Evolutionary conservation across 1,284 basidiomycete genomes (phyloP).

Genomic region (Apiotrichum montevideense): DNA sequence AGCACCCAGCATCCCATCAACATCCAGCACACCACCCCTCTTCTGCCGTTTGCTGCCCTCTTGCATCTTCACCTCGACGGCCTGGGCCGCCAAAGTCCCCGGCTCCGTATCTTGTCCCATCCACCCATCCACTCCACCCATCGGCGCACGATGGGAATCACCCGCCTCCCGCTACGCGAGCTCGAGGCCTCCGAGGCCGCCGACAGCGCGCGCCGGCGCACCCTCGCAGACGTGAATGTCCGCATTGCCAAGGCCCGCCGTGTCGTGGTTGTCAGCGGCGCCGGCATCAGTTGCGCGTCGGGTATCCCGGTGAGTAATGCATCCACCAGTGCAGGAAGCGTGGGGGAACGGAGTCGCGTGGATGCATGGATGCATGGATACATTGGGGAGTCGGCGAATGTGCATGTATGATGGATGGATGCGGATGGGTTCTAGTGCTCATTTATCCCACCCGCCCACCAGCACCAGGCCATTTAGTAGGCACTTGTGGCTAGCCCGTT

Average conservation of each 20-base stretch:
- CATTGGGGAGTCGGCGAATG: too few relatives aligned
- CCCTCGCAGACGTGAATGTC: slow-evolving; percentile 62
- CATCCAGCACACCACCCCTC: neutral
- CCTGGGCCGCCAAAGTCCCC: neutral
- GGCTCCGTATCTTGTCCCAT: neutral
- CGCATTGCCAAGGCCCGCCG: slow-evolving; percentile 73
- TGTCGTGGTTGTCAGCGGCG: slow-evolving; percentile 80
- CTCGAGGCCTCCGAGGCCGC: slow-evolving; percentile 22
- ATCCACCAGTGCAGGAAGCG: too few relatives aligned
- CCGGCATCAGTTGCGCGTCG: slow-evolving; percentile 85
- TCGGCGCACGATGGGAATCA: slow-evolving; percentile 24
- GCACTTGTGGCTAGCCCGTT: too few relatives aligned
- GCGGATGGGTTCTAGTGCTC: too few relatives aligned
- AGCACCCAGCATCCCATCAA: neutral
- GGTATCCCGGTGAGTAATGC: slow-evolving; percentile 71
- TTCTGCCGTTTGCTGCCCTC: too few relatives aligned
- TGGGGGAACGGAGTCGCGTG: too few relatives aligned
- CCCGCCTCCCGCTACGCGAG: slow-evolving; percentile 29
- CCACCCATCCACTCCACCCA: neutral
- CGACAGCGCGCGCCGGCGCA: slow-evolving; percentile 24
- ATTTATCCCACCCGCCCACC: too few relatives aligned
- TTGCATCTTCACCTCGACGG: neutral
- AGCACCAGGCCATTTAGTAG: too few relatives aligned
- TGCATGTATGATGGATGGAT: too few relatives aligned
- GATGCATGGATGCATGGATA: too few relatives aligned